These are phyloP conservation scores for Scutellaria baicalensis DNA, from an alignment of 257 asterid genomes.

Conservation along the genomic window DNA sequence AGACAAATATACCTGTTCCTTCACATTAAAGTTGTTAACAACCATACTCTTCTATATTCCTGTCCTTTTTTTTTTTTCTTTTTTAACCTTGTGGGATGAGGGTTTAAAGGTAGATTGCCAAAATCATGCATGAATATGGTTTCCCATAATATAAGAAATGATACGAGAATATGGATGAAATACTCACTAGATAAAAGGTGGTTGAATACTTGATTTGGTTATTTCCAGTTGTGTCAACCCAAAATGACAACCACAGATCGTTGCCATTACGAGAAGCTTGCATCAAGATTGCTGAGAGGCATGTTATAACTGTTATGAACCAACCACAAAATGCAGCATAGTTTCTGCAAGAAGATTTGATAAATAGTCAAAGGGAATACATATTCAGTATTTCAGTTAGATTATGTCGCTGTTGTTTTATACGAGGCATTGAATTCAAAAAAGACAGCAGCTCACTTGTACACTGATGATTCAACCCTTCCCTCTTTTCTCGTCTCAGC, in stretches of 20 bases:
- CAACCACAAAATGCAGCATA: conserved; percentile 91
- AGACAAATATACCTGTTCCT: too few relatives aligned
- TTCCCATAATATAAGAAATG: not conserved
- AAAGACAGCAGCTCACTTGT: conserved; percentile 65
- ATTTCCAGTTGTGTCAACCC: conserved; percentile 82
- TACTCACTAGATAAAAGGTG: conserved; percentile 70
- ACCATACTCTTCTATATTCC: too few relatives aligned
- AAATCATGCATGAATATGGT: not conserved
- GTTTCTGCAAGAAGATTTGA: conserved; percentile 40
- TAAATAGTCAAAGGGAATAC: not conserved
- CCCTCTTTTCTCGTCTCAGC: conserved; percentile 81
- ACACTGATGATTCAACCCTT: conserved; percentile 68
- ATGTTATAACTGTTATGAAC: conserved; percentile 51
- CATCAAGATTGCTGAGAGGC: conserved; percentile 81
- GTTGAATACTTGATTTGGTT: conserved; percentile 48
- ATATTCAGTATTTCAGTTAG: not conserved
- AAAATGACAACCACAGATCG: conserved; percentile 88
- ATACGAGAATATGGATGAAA: not conserved
- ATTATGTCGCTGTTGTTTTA: not conserved
- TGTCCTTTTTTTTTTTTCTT: too few relatives aligned
- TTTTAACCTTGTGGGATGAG: too few relatives aligned
- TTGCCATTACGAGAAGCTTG: conserved; percentile 98
- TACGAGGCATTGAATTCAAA: not conserved
- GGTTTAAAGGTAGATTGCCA: too few relatives aligned
- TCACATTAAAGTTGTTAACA: too few relatives aligned